These are phyloP conservation scores for Lachnellula suecica DNA, from an alignment of 2,329 filamentous ascomycete species.

Conservation along the genomic window DNA sequence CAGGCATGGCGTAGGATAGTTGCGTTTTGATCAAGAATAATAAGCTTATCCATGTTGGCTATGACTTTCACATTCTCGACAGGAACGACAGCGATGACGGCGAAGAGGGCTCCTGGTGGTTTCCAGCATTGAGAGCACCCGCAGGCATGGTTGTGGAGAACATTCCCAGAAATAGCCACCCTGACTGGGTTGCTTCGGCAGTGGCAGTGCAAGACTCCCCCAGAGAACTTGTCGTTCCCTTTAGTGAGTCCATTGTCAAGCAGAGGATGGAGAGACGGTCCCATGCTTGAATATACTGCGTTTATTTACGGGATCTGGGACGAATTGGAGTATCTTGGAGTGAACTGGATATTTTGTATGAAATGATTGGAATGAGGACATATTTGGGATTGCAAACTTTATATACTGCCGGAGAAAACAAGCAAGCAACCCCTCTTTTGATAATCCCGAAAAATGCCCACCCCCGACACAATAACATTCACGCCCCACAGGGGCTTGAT, in stretches of 20 bases:
- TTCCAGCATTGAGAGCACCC: slow-evolving; percentile 75
- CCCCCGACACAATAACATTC: not conserved
- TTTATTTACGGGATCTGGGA: not conserved
- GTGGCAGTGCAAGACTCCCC: slow-evolving; percentile 62
- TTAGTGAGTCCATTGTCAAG: slow-evolving; percentile 62
- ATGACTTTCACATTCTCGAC: slow-evolving; percentile 53
- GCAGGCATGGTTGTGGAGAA: slow-evolving; percentile 69
- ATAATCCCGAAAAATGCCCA: not conserved
- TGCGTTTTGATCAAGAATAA: slow-evolving; percentile 53
- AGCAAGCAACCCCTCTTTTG: not conserved
- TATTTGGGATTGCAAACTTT: too few species aligned
- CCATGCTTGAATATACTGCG: slow-evolving; percentile 26
- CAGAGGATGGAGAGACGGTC: slow-evolving; percentile 56
- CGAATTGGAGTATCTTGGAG: too few species aligned
- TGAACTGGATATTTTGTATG: not conserved
- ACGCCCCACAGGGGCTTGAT: not conserved
- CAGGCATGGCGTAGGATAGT: slow-evolving; percentile 62
- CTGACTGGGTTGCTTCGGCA: slow-evolving; percentile 56
- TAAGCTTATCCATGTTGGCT: slow-evolving; percentile 56
- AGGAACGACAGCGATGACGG: slow-evolving; percentile 61
- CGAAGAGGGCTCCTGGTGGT: slow-evolving; percentile 62
- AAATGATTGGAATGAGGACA: too few species aligned
- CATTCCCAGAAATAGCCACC: slow-evolving; percentile 55
- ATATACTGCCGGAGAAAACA: not conserved
- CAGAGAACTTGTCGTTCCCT: slow-evolving; percentile 52